These are phyloP conservation scores for Amauroascus verrucosus DNA, from an alignment of 2,329 filamentous ascomycete species.

Conservation along the genomic window DNA sequence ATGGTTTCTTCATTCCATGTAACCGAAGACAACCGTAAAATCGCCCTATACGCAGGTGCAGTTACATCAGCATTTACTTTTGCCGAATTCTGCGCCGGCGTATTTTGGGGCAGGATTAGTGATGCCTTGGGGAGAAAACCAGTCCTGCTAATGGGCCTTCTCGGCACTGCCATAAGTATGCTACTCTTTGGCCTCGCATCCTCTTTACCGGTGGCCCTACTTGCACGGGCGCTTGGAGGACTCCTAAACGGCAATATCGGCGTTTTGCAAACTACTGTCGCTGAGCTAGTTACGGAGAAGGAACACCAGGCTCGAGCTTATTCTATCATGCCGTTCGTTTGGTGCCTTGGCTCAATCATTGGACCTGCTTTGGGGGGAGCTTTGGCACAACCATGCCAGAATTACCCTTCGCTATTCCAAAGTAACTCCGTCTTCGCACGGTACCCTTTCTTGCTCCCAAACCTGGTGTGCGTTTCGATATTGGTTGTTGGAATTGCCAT, in stretches of 20 bases:
- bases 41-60: slow-evolving; percentile 88
- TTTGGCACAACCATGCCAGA: slow-evolving; percentile 74
- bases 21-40: slow-evolving; percentile 64
- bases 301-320: slow-evolving; percentile 91
- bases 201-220: slow-evolving; percentile 68
- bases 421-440: slow-evolving; percentile 67
- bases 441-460: slow-evolving; percentile 85
- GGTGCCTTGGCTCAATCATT: slow-evolving; percentile 93
- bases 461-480: slow-evolving; percentile 76
- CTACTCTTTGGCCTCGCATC: slow-evolving; percentile 83
- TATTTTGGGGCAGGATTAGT: slow-evolving; percentile 87
- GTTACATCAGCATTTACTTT: slow-evolving; percentile 94
- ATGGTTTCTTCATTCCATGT: slow-evolving; percentile 92
- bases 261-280: slow-evolving; percentile 88
- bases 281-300: slow-evolving; percentile 84
- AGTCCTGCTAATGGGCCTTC: slow-evolving; percentile 76
- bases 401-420: slow-evolving; percentile 64
- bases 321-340: slow-evolving; percentile 95
- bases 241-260: slow-evolving; percentile 94
- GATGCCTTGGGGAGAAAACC: slow-evolving; percentile 89
- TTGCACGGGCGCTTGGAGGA: slow-evolving; percentile 81
- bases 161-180: slow-evolving; percentile 87
- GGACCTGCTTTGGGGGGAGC: slow-evolving; percentile 86
- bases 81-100: slow-evolving; percentile 83
- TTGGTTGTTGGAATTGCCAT: slow-evolving; percentile 65